Evolutionary conservation across 495 filamentous ascomycete species (phyloP), one percentile per base, ranked within the genome.

Genomic region (Talaromyces wortmannii): DNA sequence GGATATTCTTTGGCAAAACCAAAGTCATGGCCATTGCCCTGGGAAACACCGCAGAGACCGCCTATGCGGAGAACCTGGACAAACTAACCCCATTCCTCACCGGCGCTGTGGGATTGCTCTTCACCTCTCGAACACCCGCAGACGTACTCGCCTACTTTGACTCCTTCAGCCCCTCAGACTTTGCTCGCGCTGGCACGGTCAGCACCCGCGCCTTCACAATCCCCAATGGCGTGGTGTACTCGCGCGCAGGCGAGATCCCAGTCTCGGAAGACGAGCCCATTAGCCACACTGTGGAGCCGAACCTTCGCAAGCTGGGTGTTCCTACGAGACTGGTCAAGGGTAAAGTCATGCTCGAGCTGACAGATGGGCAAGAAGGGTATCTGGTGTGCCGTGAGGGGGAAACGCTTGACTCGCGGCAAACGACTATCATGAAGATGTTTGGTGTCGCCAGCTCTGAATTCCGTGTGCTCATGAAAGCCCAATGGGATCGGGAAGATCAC

Each of bases 1-100:
- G 92, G 57, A 68, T 98, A 67, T 97, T 97, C 83, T 97, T 97
- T 71, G 94, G 94, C 69, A 97, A 97, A 71, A 97, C 92, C 47
- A 97, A 97, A 75, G 91, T 97, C 64, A 97, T 96, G 88, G 87
- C 90, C 55, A 87, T 90, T 73, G 90, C 94, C 50, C 86, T 98
- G 10, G 92, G 92, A 61, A 75, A 76, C 45, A 84, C 72, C 55
- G 74, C 83, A 60, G 88, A 90, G 63, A 83, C 83, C 61, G 88
- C 90, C 71, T 83, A 88, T 70, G 86, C 88, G 59, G 79, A 84
- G 46, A 84, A 86, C 63, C 78, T 92, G 63, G 77, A 83, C 69
- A 69, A 71, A 44, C 84, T 98, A 44, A 73, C 82, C 4, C 71
- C 77, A n/a, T 80, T 87, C 74, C 79, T 98, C 8, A 68, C 74